phyloP scores from a whole-genome alignment of 2,329 filamentous ascomycete genomes.

The Aureobasidium sp. region DNA sequence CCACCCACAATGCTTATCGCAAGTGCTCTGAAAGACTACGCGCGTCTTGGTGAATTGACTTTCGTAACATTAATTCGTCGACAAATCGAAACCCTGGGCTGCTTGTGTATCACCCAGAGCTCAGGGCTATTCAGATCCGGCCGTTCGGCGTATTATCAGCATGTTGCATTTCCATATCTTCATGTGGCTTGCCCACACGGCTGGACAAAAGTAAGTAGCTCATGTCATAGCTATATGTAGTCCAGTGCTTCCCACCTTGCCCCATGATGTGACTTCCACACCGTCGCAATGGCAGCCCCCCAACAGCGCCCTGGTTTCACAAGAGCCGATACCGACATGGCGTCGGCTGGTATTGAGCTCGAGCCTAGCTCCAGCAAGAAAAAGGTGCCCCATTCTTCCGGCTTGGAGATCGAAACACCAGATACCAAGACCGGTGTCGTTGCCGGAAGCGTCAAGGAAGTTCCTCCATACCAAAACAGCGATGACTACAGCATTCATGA shows the following conservation, averaged over 20 bases:
- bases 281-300: background rate
- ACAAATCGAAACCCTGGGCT: background rate
- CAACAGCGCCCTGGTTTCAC: constrained; percentile 12
- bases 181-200: background rate
- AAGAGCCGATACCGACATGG: constrained; percentile 11
- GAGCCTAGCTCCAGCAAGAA: background rate
- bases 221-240: background rate
- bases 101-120: background rate
- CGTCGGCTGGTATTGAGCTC: background rate
- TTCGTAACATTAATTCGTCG: background rate
- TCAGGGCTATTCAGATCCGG: background rate
- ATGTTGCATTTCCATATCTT: background rate
- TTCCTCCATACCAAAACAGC: background rate
- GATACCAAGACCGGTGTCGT: background rate
- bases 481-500: background rate
- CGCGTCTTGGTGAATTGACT: background rate
- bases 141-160: background rate
- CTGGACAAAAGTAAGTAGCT: background rate
- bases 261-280: too few relatives aligned
- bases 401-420: background rate
- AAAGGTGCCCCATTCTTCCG: background rate
- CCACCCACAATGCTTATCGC: background rate
- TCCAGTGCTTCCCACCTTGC: background rate
- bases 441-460: background rate
- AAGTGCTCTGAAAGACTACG: background rate